Percentiles rank a stretch among this genome's conserved stretches.
phyloP scores from a whole-genome alignment of 345 rosid genomes.

The Camelina neglecta region DNA sequence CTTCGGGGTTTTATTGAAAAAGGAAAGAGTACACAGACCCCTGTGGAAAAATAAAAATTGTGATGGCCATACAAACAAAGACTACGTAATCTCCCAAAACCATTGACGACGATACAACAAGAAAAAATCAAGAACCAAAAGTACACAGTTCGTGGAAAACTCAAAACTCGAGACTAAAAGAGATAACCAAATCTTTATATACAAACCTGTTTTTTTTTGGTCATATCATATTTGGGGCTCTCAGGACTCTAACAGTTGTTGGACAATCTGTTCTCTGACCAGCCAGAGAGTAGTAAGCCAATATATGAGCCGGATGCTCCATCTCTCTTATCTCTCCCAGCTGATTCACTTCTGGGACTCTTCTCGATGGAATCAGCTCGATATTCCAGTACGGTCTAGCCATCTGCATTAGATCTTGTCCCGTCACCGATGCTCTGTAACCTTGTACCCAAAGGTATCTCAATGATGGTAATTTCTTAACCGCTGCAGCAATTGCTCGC shows the following conservation, averaged over 20 bases:
- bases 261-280: conserved; percentile 94
- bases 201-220: conserved; percentile 35
- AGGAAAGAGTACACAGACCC: conserved; percentile 24
- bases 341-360: conserved; percentile 36
- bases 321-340: conserved; percentile 40
- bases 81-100: conserved; percentile 38
- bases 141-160: conserved; percentile 22
- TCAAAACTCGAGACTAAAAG: conserved; percentile 26
- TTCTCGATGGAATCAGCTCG: conserved; percentile 76
- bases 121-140: neutral
- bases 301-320: conserved; percentile 86
- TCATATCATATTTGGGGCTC: conserved; percentile 9
- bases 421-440: conserved; percentile 57
- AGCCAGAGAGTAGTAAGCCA: conserved; percentile 91
- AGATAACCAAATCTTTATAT: conserved; percentile 35
- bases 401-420: conserved; percentile 73
- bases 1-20: conserved; percentile 21
- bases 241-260: conserved; percentile 54
- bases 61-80: conserved; percentile 37
- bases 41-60: neutral
- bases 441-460: conserved; percentile 99
- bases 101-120: conserved; percentile 32
- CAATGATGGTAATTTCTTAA: conserved; percentile 61
- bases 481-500: conserved; percentile 72
- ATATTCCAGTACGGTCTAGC: conserved; percentile 95